These are phyloP conservation scores for slime mould (Dictyostelium discoideum) DNA, from an alignment of 78 protist genomes.

Conservation along the genomic window DNA sequence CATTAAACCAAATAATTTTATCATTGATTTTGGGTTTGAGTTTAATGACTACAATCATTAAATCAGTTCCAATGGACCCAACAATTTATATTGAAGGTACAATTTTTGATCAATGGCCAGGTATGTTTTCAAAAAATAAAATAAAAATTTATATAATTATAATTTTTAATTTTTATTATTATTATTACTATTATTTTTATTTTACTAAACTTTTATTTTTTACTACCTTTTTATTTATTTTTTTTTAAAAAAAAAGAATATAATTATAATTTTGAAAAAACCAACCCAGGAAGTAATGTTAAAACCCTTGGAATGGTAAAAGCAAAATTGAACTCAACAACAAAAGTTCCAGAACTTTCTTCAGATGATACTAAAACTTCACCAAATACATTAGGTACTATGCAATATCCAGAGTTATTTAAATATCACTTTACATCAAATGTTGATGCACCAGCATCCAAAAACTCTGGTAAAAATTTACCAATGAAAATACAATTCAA, in stretches of 20 bases:
- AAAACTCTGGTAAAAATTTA: background rate
- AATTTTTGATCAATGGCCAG: background rate
- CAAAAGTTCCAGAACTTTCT: background rate
- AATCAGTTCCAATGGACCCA: background rate
- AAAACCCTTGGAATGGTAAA: slow-evolving; percentile 27
- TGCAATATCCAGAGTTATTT: background rate
- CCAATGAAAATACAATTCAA: background rate
- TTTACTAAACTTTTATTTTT: background rate
- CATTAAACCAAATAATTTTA: background rate
- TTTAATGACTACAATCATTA: background rate
- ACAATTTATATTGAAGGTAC: background rate
- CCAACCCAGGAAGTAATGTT: background rate
- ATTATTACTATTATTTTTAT: too few species aligned
- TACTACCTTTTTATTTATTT: background rate
- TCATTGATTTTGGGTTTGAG: background rate
- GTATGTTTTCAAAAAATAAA: background rate
- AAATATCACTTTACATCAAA: background rate
- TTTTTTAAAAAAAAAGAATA: background rate
- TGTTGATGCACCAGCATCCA: background rate
- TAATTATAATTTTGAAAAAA: background rate
- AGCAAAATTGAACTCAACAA: background rate
- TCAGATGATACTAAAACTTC: background rate
- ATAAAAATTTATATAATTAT: background rate
- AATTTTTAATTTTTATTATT: too few species aligned
- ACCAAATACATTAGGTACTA: background rate